Percentiles rank a stretch among this genome's conserved stretches.
Conservation (phyloP, 73 alveolate species). For the Breviolum minutum region DNA sequence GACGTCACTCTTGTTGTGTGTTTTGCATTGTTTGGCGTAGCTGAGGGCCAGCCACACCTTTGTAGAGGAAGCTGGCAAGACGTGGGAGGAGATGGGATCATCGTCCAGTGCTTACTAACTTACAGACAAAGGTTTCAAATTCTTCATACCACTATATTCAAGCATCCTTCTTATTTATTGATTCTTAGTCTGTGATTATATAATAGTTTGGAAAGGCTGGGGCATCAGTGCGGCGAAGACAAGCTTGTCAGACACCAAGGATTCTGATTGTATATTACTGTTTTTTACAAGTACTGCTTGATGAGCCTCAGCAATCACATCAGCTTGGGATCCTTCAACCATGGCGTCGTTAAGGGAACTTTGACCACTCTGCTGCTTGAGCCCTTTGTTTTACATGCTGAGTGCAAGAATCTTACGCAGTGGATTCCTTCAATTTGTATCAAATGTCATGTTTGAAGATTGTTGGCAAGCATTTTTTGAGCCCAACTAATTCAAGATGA, state of each 20-base stretch:
- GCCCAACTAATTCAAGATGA: background rate
- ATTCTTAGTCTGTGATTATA: too few species aligned
- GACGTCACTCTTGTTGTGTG: background rate
- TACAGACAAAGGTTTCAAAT: background rate
- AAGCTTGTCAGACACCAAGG: too few species aligned
- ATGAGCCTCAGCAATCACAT: too few species aligned
- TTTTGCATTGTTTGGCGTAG: background rate
- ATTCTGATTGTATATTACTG: too few species aligned
- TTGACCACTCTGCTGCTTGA: conserved; percentile 84
- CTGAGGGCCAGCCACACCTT: conserved; percentile 54
- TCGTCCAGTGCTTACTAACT: background rate
- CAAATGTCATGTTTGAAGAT: too few species aligned
- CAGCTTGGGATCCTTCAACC: too few species aligned
- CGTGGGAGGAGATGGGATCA: conserved; percentile 17
- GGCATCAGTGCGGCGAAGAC: too few species aligned
- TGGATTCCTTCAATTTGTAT: background rate
- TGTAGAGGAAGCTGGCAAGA: background rate
- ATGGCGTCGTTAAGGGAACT: background rate
- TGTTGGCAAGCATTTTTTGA: background rate
- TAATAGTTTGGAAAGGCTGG: too few species aligned
- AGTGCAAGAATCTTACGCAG: conserved; percentile 14
- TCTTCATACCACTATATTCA: background rate
- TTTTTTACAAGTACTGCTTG: too few species aligned
- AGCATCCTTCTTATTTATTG: too few species aligned
- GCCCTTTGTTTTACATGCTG: conserved; percentile 86